Evolutionary conservation across 352 stramenopile species (phyloP).

Genomic region (Globisporangium radiosum): DNA sequence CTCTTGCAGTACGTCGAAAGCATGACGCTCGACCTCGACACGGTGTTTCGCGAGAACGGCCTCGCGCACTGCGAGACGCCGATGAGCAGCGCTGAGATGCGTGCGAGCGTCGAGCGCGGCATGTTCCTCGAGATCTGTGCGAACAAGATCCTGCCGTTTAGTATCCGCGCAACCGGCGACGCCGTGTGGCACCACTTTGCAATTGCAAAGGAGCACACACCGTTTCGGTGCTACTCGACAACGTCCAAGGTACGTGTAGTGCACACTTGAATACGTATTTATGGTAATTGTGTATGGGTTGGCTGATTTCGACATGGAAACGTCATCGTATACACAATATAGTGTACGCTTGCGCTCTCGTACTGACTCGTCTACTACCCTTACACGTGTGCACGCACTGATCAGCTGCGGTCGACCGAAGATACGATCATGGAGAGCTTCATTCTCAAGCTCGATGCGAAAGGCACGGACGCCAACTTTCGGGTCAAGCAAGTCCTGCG

Average conservation of each 20-base stretch:
- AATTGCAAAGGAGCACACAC: background rate
- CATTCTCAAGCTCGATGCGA: slow-evolving; percentile 40
- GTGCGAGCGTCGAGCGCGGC: slow-evolving; percentile 1
- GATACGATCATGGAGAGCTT: slow-evolving; percentile 60
- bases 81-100: background rate
- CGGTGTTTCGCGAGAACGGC: slow-evolving; percentile 18
- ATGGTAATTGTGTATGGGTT: no score
- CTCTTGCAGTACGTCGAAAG: slow-evolving; percentile 23
- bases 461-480: slow-evolving; percentile 44
- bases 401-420: slow-evolving; percentile 15
- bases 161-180: background rate
- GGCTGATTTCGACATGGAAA: no score
- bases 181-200: slow-evolving; percentile 8
- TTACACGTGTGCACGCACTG: no score
- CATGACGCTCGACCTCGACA: slow-evolving; percentile 27
- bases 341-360: no score
- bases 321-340: no score
- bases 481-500: slow-evolving; percentile 50
- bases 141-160: slow-evolving; percentile 9
- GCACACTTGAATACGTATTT: no score
- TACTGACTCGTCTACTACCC: no score
- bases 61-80: slow-evolving; percentile 5
- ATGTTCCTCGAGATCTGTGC: slow-evolving; percentile 6
- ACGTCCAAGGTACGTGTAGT: background rate
- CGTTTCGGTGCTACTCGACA: background rate